Evolutionary conservation across 2,329 filamentous ascomycete species (phyloP), one percentile per base, ranked within the genome.

Genomic region (Davidsoniella virescens): DNA sequence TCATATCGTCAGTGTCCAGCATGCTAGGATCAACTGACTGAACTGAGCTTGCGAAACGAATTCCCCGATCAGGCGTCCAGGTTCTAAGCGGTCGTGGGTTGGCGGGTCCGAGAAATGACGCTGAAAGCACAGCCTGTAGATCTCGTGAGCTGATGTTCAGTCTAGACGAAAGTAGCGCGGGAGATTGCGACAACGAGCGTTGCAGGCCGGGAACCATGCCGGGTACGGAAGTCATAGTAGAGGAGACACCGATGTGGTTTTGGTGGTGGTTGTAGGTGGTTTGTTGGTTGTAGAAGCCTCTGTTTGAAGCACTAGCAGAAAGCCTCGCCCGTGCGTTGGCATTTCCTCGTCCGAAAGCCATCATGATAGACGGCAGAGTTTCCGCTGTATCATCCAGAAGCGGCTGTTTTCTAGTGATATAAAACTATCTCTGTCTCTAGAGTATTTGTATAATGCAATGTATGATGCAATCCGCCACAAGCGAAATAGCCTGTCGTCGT

Each of bases 21-120:
- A 33, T 33, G 4, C 36, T 23, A 36, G 44, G 29, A 47, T 49
- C 38, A 8, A 29, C 39, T 5, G 45, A 29, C 18, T 38, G 36
- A 5, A 26, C 29, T 23, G 40, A 37, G 41, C 20, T 25, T 8
- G 42, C 39, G 42, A 52, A 49, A 8, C 51, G 42, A 14, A 52
- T 52, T 12, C 51, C 51, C 12, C 36, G 40, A 5, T 54, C 33
- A 2, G 23, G 25, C 6, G 23, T 49, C 51, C 51, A 52, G 9
- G 26, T 9, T 33, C 8, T 33, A 33, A 33, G 8, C 29, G 29
- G 29, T 4, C 12, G 29, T 33, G 29, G 29, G 4, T 33, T 33
- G 12, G 29, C 29, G 12, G 9, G 8, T 8, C 29, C 29, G 29
- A 33, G 29, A 33, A 33, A 33, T 6, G 29, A 33, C 29, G 29